Evolutionary conservation across 176 grass and related monocot species (phyloP), one percentile per base, ranked within the genome.

Genomic region (Phoenix roebelenii): DNA sequence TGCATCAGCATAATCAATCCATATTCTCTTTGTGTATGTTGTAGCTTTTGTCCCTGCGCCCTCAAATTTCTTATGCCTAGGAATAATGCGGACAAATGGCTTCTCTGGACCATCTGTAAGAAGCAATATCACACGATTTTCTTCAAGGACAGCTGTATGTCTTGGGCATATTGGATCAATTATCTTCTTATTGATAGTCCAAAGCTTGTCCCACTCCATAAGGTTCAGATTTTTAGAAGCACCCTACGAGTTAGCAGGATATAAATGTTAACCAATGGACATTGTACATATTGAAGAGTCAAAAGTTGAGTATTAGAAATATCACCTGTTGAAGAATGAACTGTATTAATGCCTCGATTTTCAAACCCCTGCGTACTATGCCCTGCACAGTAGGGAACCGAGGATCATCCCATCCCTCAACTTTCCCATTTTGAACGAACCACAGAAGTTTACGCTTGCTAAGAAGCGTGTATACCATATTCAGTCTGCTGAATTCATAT

Each of bases 201-300:
- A 90, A 49, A 96, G 76, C 67, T 90, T 96, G 74, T 96, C 91
- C 86, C 86, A 85, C 74, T 96, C 86, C 86, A 96, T 96, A 49
- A 96, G 80, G 80, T 96, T 96, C 16, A 96, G 75, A 74, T 90
- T 96, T 66, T 96, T 90, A 22, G 91, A 96, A 35, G 86, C 83
- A 82, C 91, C 91, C 86, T 90, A 39, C 55, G 66, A 19, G 56
- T 71, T 74, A 29, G 53, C 35, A 67, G 18, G 74, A 18, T 52
- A 15, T 64, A 56, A 7, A 56, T 22, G 4, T 3, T 60, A 79
- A 25, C 3, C 48, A 60, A 54, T 10, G 35, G 35, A 44, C 35
- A 44, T 14, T 44, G 35, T 44, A 35, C 35, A 44, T 6, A 25
- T 51, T 30, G 0, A 67, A 18, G 25, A 18, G 6, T 20, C 23